phyloP scores from a whole-genome alignment of 2,329 filamentous ascomycete genomes.

The Ploettnerulaceae sp. region DNA sequence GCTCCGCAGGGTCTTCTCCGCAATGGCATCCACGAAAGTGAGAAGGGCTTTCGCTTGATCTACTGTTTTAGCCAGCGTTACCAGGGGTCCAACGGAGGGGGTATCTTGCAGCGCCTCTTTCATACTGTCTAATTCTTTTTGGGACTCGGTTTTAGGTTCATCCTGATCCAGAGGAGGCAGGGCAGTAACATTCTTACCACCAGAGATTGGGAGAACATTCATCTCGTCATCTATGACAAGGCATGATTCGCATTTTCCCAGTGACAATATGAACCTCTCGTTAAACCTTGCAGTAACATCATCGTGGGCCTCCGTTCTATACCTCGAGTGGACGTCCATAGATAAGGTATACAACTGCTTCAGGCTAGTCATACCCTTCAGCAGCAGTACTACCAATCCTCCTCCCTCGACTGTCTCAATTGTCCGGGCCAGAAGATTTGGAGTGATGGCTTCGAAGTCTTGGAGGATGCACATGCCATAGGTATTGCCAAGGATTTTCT shows the following conservation, averaged over 20 bases:
- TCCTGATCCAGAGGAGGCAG: slow-evolving; percentile 73
- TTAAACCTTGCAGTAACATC: slow-evolving; percentile 97
- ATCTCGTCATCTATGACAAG: slow-evolving; percentile 96
- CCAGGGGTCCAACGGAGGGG: slow-evolving; percentile 77
- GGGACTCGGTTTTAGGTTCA: slow-evolving; percentile 63
- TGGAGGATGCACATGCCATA: slow-evolving; percentile 98
- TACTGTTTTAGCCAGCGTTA: slow-evolving; percentile 81
- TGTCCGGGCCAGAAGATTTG: slow-evolving; percentile 90
- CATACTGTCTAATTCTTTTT: slow-evolving; percentile 75
- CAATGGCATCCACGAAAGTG: slow-evolving; percentile 93
- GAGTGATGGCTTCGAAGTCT: slow-evolving; percentile 95
- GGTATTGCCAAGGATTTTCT: slow-evolving; percentile 96
- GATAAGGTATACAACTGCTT: slow-evolving; percentile 95
- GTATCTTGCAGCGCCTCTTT: slow-evolving; percentile 84
- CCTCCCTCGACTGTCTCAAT: slow-evolving; percentile 98
- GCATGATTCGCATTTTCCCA: slow-evolving; percentile 92
- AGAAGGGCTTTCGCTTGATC: slow-evolving; percentile 97
- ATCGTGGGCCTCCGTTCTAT: slow-evolving; percentile 91
- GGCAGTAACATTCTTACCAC: slow-evolving; percentile 81
- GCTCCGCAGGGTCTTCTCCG: slow-evolving; percentile 89
- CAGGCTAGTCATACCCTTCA: slow-evolving; percentile 95
- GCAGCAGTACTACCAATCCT: slow-evolving; percentile 79
- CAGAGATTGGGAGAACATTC: slow-evolving; percentile 94
- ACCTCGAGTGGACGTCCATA: slow-evolving; percentile 97
- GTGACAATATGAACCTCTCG: slow-evolving; percentile 90